A percentile compares a stretch with the other conserved stretches of the same genome.
These are phyloP conservation scores for Tremella yokohamensis DNA, from an alignment of 768 basidiomycete genomes.

Conservation along the genomic window DNA sequence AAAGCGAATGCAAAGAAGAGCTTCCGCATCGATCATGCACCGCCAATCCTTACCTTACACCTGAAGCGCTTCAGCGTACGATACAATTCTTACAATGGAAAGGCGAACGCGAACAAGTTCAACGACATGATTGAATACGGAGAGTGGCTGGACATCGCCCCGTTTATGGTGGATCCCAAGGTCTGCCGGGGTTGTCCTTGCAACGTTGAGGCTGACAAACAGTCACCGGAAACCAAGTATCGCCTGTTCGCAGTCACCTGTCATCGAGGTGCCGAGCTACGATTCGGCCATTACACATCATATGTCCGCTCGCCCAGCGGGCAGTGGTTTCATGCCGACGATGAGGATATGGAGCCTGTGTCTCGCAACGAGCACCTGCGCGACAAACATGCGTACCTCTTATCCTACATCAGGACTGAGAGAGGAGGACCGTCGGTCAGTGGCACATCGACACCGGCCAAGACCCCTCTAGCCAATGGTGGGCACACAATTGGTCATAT, in stretches of 20 bases:
- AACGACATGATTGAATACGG: conserved; percentile 73
- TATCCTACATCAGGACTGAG: conserved; percentile 71
- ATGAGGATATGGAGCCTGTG: conserved; percentile 63
- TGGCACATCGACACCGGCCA: background rate
- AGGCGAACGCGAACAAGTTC: conserved; percentile 79
- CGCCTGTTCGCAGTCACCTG: conserved; percentile 86
- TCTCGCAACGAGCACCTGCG: conserved; percentile 56
- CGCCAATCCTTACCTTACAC: conserved; percentile 82
- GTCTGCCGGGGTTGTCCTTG: conserved; percentile 13
- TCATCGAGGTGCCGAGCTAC: conserved; percentile 86
- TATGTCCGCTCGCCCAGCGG: conserved; percentile 68
- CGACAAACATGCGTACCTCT: conserved; percentile 81
- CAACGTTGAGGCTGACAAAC: conserved; percentile 43
- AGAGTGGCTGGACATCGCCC: conserved; percentile 65
- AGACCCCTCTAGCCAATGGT: no score
- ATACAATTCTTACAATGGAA: conserved; percentile 31
- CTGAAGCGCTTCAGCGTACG: conserved; percentile 74
- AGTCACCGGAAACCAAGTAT: conserved; percentile 63
- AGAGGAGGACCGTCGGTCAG: conserved; percentile 2
- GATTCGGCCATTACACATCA: conserved; percentile 93
- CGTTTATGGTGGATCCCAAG: conserved; percentile 77
- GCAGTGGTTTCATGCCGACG: conserved; percentile 91
- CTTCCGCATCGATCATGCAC: conserved; percentile 83
- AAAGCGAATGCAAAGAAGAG: conserved; percentile 83
- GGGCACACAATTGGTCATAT: no score